These are phyloP conservation scores for Entrophospora sp. DNA, from an alignment of 192 early-diverging fungal genomes.

Conservation along the genomic window DNA sequence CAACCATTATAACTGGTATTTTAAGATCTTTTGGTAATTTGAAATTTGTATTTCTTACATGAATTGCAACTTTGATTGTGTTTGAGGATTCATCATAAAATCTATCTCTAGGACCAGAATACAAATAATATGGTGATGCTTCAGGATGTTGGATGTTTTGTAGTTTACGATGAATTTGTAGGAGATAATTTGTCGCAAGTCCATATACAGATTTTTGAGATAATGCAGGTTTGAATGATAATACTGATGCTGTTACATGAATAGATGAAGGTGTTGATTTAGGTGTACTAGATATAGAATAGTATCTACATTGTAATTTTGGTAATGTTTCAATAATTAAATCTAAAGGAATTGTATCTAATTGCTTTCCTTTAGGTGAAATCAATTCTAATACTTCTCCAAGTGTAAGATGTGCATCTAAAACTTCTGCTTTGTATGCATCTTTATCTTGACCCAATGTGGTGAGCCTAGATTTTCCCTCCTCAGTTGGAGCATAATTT, in stretches of 20 bases:
- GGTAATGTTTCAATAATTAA: constrained; percentile 75
- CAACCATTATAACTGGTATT: constrained; percentile 91
- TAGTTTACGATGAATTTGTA: constrained; percentile 50
- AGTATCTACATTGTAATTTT: constrained; percentile 82
- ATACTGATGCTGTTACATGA: constrained; percentile 80
- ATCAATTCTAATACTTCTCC: constrained; percentile 70
- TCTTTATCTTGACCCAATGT: constrained; percentile 61
- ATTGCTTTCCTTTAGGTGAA: constrained; percentile 35
- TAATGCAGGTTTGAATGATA: constrained; percentile 61
- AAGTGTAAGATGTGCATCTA: constrained; percentile 57
- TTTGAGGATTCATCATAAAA: constrained; percentile 23
- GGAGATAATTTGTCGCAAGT: constrained; percentile 82
- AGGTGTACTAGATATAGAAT: constrained; percentile 93
- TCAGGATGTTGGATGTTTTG: constrained; percentile 26
- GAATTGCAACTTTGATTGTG: constrained; percentile 62
- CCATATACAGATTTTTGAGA: constrained; percentile 59
- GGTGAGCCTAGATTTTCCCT: constrained; percentile 40
- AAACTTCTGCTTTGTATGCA: constrained; percentile 49
- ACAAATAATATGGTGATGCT: constrained; percentile 26
- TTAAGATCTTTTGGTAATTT: constrained; percentile 74
- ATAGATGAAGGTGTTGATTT: constrained; percentile 67
- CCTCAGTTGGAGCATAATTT: constrained; percentile 48
- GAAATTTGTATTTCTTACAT: constrained; percentile 85
- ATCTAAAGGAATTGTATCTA: constrained; percentile 63
- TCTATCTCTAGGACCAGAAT: constrained; percentile 35